Percentiles rank a stretch among this genome's conserved stretches.
phyloP scores from a whole-genome alignment of 129 eudicot genomes.

The Arctium minus region DNA sequence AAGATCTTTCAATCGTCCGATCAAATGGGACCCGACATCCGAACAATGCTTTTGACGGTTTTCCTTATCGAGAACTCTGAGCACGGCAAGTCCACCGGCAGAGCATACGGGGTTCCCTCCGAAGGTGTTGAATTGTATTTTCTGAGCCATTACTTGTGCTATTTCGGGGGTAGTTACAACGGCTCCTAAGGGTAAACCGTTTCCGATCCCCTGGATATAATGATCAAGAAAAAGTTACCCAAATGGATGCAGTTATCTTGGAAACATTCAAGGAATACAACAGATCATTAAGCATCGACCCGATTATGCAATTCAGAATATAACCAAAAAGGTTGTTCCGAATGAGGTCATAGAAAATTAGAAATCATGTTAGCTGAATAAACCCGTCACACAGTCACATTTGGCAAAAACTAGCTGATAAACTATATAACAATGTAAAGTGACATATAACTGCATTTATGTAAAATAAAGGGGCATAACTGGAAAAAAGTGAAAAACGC shows the following conservation, averaged over 20 bases:
- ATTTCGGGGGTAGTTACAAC: constrained; percentile 99
- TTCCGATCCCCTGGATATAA: constrained; percentile 79
- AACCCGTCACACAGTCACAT: not conserved
- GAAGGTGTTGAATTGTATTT: constrained; percentile 93
- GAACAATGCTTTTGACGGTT: constrained; percentile 84
- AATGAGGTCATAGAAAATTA: no score
- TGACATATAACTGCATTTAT: not conserved
- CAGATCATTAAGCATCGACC: not conserved
- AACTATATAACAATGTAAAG: not conserved
- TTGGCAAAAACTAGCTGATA: no score
- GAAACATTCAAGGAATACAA: no score
- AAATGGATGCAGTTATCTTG: not conserved
- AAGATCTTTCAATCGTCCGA: constrained; percentile 64
- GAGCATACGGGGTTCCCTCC: constrained; percentile 99
- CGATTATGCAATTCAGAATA: not conserved
- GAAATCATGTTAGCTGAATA: not conserved
- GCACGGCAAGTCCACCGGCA: constrained; percentile 97
- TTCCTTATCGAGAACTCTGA: constrained; percentile 82
- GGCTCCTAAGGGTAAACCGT: constrained; percentile 96
- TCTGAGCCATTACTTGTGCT: constrained; percentile 85
- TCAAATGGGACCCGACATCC: constrained; percentile 88
- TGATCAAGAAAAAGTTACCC: not conserved
- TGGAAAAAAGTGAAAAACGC: not conserved
- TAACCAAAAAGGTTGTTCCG: no score
- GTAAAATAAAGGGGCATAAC: not conserved